Base-by-base conservation (phyloP, 1,139 yeast genomes). In the Lodderomyces elongisporus region DNA sequence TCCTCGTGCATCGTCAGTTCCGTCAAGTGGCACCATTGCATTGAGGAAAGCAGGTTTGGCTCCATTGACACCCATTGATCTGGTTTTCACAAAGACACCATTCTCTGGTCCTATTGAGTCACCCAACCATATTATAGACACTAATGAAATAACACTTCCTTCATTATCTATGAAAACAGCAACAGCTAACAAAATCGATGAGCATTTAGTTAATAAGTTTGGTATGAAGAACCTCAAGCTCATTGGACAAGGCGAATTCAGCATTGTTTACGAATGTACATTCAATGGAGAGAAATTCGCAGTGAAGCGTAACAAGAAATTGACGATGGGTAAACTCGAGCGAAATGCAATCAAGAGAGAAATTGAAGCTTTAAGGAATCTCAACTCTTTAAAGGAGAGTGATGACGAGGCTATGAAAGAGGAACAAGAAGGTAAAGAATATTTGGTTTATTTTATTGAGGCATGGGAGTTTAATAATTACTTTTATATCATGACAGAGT, bases 401-500 rank as follows among this genome's bases (percentile, higher is more conserved):
- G 70, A 61, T 30, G 38, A 43, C 4, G 41, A 54, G 14, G 54
- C 63, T 40, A 39, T 60, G 31, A 65, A 65, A 31, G 87, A 82
- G 45, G 79, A 77, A 40, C 91, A 82, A 43, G 72, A 66, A 37
- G 94, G 91, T 3, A 77, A 79, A 45, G 95, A 85, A 46, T 81
- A 85, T 52, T 75, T 89, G 30, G 76, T 91, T 27, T 79, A 79
- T 45, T 76, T 85, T 43, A 73, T 85, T 20, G 89, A 87, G 51
- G 88, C 88, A 8, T 91, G 97, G 97, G 94, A 85, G 46, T 65
- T 65, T 49, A 70, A 74, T 45, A 77, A 77, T 35, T 79, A 80
- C 47, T 75, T 83, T 46, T 91, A 89, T 55, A 85, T 91, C 28
- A 87, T 89, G 93, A 89, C 95, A 2, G 97, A 89, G 50, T 88